Conservation (phyloP, 768 basidiomycete species). For the Psilocybe cubensis region DNA sequence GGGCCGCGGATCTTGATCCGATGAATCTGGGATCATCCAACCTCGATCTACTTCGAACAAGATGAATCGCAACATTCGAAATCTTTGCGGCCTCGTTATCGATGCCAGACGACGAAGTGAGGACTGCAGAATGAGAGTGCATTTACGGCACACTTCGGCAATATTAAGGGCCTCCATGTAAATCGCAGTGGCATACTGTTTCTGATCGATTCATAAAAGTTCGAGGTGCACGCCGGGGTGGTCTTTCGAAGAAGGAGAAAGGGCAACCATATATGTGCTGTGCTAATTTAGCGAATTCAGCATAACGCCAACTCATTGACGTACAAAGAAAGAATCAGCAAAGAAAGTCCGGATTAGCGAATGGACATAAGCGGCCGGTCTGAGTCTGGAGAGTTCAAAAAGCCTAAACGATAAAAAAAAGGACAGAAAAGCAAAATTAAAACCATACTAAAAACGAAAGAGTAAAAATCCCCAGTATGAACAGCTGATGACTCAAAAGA, state of each 20-base stretch:
- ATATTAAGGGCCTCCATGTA: neutral
- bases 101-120: neutral
- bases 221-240: neutral
- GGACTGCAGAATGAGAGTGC: neutral
- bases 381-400: constrained; percentile 6
- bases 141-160: neutral
- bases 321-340: neutral
- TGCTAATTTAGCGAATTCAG: neutral
- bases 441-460: neutral
- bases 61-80: neutral
- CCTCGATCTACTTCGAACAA: constrained; percentile 16
- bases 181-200: constrained; percentile 2
- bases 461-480: neutral
- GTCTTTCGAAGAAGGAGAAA: constrained; percentile 7
- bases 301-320: constrained; percentile 2
- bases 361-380: constrained; percentile 5
- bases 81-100: constrained; percentile 12
- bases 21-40: constrained; percentile 46
- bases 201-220: constrained; percentile 8
- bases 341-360: constrained; percentile 2
- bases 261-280: constrained; percentile 5
- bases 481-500: neutral
- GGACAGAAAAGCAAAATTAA: neutral
- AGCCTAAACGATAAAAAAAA: constrained; percentile 13
- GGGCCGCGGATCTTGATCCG: constrained; percentile 82